Conservation (phyloP, 768 basidiomycete species). For the Tephrocybe sp. region DNA sequence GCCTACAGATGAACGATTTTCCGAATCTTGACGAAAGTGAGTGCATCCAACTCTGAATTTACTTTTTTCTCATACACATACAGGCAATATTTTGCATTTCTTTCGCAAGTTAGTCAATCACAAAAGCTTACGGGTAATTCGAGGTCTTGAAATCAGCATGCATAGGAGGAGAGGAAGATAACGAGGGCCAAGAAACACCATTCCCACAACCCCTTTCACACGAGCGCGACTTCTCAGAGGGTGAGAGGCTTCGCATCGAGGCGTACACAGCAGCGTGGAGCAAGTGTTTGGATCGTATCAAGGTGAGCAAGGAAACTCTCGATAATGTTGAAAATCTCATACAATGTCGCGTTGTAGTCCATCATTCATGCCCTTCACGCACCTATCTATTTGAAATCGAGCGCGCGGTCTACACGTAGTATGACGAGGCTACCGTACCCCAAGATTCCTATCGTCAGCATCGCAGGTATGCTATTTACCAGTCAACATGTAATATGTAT, state of each 20-base stretch:
- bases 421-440: conserved; percentile 53
- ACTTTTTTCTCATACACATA: conserved; percentile 7
- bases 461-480: conserved; percentile 45
- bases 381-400: conserved; percentile 46
- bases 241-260: conserved; percentile 37
- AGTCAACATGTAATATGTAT: not conserved
- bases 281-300: conserved; percentile 55
- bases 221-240: conserved; percentile 16
- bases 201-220: conserved; percentile 5
- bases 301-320: conserved; percentile 36
- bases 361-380: conserved; percentile 48
- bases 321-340: conserved; percentile 2
- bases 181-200: not conserved
- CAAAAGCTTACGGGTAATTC: not conserved
- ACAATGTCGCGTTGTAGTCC: conserved; percentile 14
- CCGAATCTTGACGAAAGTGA: too few species aligned
- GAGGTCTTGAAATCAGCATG: not conserved
- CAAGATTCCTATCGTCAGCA: conserved; percentile 60
- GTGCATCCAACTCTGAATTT: too few species aligned
- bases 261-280: conserved; percentile 61
- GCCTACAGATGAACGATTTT: too few species aligned
- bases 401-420: conserved; percentile 42
- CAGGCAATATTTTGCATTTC: conserved; percentile 20
- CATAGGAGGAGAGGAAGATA: conserved; percentile 9
- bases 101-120: conserved; percentile 11